Conservation (phyloP, 768 basidiomycete species). For the Lactarius sanguifluus region DNA sequence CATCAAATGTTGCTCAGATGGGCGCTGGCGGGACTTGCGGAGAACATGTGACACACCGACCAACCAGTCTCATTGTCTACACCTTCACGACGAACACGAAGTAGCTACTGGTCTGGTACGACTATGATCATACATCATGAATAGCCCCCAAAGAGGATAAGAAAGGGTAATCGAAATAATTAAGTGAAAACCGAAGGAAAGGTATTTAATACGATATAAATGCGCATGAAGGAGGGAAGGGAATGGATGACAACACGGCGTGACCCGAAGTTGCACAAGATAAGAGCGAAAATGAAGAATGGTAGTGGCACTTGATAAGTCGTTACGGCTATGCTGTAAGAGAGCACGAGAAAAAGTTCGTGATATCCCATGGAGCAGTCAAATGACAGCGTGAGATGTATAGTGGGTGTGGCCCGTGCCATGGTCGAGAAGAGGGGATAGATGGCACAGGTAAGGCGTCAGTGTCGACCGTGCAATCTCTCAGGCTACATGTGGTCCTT, state of each 20-base stretch:
- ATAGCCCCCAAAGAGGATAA: conserved; percentile 37
- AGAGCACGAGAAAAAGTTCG: neutral
- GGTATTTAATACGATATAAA: conserved; percentile 23
- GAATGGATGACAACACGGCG: conserved; percentile 2
- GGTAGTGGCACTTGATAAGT: conserved; percentile 5
- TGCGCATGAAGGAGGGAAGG: conserved; percentile 23
- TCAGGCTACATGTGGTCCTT: conserved; percentile 8
- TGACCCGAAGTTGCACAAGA: conserved; percentile 15
- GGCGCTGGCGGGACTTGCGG: neutral
- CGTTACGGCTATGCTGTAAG: conserved; percentile 10
- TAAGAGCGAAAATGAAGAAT: neutral
- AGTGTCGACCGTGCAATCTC: neutral
- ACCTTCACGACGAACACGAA: conserved; percentile 25
- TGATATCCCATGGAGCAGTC: neutral
- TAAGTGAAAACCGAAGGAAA: neutral
- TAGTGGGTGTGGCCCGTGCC: neutral
- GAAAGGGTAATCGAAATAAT: conserved; percentile 19
- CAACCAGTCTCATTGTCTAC: conserved; percentile 26
- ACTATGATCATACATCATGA: conserved; percentile 23
- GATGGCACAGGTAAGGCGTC: neutral
- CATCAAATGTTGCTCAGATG: neutral
- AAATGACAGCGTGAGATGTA: conserved; percentile 23
- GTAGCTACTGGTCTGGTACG: conserved; percentile 9
- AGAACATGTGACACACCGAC: neutral
- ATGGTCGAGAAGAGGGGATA: neutral